Percentiles rank a stretch among this genome's conserved stretches.
phyloP scores from a whole-genome alignment of 306 rosid species.

The Abrus pulchellus region DNA sequence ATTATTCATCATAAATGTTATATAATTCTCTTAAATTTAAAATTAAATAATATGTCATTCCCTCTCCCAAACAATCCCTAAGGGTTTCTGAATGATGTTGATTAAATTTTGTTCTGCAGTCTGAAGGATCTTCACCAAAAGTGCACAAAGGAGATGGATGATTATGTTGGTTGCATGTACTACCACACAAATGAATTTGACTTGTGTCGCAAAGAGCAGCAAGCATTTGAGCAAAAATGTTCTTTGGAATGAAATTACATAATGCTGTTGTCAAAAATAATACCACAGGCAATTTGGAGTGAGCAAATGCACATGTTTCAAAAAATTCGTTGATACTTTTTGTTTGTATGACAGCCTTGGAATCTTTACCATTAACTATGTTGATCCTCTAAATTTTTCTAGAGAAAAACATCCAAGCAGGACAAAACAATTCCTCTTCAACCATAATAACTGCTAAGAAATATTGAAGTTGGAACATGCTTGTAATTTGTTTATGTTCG shows the following conservation, averaged over 20 bases:
- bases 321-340: constrained; percentile 48
- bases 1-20: too few species aligned
- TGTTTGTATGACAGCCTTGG: constrained; percentile 33
- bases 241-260: constrained; percentile 71
- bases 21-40: too few species aligned
- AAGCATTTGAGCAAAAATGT: constrained; percentile 81
- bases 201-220: constrained; percentile 94
- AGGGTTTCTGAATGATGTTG: constrained; percentile 26
- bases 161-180: constrained; percentile 92
- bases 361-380: constrained; percentile 45
- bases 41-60: too few species aligned
- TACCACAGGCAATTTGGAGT: constrained; percentile 55
- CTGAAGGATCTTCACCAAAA: constrained; percentile 89
- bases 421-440: constrained; percentile 38
- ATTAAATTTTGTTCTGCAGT: constrained; percentile 59
- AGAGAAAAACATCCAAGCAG: constrained; percentile 49
- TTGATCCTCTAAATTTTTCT: constrained; percentile 43
- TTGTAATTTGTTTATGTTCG: constrained; percentile 25
- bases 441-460: constrained; percentile 41
- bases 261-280: constrained; percentile 56
- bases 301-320: constrained; percentile 57
- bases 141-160: constrained; percentile 97
- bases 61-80: background rate
- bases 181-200: constrained; percentile 94
- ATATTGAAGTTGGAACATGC: constrained; percentile 38